A percentile compares a stretch with the other conserved stretches of the same genome.
phyloP scores from a whole-genome alignment of 1,284 basidiomycete species.

The Cutaneotrichosporon sp. region DNA sequence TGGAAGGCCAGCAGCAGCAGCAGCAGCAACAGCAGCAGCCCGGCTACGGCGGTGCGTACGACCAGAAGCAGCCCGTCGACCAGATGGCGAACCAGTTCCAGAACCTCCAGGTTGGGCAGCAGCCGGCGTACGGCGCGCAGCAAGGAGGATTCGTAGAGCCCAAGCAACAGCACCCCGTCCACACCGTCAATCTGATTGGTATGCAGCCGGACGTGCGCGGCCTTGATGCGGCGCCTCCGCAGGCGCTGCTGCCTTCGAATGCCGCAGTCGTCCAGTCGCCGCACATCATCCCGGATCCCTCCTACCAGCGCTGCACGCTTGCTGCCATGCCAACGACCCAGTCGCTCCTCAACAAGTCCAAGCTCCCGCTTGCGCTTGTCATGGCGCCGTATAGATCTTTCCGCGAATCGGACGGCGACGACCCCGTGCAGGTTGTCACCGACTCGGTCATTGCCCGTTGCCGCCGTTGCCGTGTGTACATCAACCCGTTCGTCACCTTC shows the following conservation, averaged over 20 bases:
- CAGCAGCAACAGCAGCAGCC: slow-evolving; percentile 24
- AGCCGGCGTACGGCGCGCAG: slow-evolving; percentile 14
- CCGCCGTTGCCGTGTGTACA: slow-evolving; percentile 94
- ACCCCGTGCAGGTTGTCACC: slow-evolving; percentile 78
- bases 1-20: slow-evolving; percentile 47
- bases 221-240: slow-evolving; percentile 76
- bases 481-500: slow-evolving; percentile 98
- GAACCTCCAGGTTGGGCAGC: slow-evolving; percentile 70
- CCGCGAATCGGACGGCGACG: slow-evolving; percentile 56
- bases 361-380: slow-evolving; percentile 86
- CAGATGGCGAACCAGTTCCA: slow-evolving; percentile 79
- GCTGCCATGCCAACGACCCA: slow-evolving; percentile 93
- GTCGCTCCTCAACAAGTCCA: slow-evolving; percentile 85
- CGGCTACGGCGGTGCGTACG: slow-evolving; percentile 25
- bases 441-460: slow-evolving; percentile 98
- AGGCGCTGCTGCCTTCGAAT: slow-evolving; percentile 80
- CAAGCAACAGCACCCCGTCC: slow-evolving; percentile 58
- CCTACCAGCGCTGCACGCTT: slow-evolving; percentile 89
- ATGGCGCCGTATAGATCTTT: slow-evolving; percentile 88
- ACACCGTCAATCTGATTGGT: slow-evolving; percentile 83
- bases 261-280: slow-evolving; percentile 78
- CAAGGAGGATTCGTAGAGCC: slow-evolving; percentile 24
- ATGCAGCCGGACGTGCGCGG: slow-evolving; percentile 86
- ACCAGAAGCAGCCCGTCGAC: slow-evolving; percentile 56
- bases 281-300: slow-evolving; percentile 78